phyloP scores from a whole-genome alignment of 2,329 filamentous ascomycete species.

The Blastomyces percursus region DNA sequence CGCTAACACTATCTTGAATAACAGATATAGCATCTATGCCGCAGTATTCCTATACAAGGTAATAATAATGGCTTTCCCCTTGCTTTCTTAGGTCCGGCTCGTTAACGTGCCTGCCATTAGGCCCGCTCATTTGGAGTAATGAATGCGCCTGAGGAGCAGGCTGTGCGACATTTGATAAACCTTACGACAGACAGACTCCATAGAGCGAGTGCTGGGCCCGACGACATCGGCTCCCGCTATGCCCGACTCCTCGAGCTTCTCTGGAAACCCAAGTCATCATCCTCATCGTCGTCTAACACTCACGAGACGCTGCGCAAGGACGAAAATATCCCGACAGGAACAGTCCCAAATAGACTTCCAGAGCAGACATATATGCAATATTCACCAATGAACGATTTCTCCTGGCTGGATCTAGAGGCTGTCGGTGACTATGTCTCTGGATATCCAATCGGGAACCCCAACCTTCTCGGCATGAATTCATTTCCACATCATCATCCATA shows the following conservation, averaged over 20 bases:
- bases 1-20: conserved; percentile 10
- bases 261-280: conserved; percentile 41
- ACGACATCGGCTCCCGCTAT: conserved; percentile 52
- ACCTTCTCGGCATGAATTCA: conserved; percentile 27
- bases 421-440: conserved; percentile 47
- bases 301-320: conserved; percentile 15
- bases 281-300: conserved; percentile 15
- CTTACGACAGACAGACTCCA: conserved; percentile 50
- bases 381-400: conserved; percentile 46
- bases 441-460: conserved; percentile 29
- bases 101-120: conserved; percentile 19
- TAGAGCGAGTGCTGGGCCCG: conserved; percentile 46
- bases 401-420: conserved; percentile 51
- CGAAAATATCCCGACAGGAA: conserved; percentile 16
- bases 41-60: conserved; percentile 57
- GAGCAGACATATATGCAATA: conserved; percentile 31
- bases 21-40: conserved; percentile 46
- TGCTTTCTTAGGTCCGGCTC: not conserved
- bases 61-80: conserved; percentile 5
- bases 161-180: conserved; percentile 47
- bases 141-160: conserved; percentile 43
- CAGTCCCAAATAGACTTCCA: conserved; percentile 23
- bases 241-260: conserved; percentile 49
- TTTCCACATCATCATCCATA: conserved; percentile 25
- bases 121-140: conserved; percentile 51